Evolutionary conservation across 495 filamentous ascomycete genomes (phyloP).

Genomic region (Tuber microsphaerosporum): DNA sequence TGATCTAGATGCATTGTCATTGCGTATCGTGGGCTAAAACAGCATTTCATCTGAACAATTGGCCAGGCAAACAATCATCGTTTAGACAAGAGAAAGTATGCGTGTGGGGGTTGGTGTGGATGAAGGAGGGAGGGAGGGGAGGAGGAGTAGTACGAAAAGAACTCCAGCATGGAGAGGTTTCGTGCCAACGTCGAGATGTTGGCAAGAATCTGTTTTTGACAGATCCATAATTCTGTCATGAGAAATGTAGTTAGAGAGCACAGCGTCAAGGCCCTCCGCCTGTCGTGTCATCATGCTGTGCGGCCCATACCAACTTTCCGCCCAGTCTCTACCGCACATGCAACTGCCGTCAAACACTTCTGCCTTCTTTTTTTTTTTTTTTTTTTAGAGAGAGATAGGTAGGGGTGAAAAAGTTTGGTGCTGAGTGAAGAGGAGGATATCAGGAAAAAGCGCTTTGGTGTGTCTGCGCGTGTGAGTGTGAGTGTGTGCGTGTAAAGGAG

Average conservation of each 20-base stretch:
- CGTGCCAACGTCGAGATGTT: constrained; percentile 17
- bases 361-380: constrained; percentile 22
- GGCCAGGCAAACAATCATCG: constrained; percentile 32
- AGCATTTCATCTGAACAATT: constrained; percentile 16
- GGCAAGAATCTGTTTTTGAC: constrained; percentile 16
- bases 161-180: background rate
- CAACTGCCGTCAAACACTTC: constrained; percentile 28
- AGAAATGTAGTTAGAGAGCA: constrained; percentile 19
- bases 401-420: constrained; percentile 3
- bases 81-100: constrained; percentile 13
- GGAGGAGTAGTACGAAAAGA: background rate
- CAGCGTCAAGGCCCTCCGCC: constrained; percentile 16
- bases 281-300: constrained; percentile 36
- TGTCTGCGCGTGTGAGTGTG: background rate
- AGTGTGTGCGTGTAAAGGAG: background rate
- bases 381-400: background rate
- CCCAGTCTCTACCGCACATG: constrained; percentile 16
- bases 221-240: background rate
- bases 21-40: constrained; percentile 17
- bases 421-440: background rate
- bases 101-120: background rate
- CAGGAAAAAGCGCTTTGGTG: background rate
- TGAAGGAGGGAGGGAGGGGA: background rate
- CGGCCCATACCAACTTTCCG: constrained; percentile 14
- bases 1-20: constrained; percentile 23